A percentile compares a stretch with the other conserved stretches of the same genome.
Evolutionary conservation across 2,329 filamentous ascomycete genomes (phyloP).

Genomic region (Apiospora phragmitis): DNA sequence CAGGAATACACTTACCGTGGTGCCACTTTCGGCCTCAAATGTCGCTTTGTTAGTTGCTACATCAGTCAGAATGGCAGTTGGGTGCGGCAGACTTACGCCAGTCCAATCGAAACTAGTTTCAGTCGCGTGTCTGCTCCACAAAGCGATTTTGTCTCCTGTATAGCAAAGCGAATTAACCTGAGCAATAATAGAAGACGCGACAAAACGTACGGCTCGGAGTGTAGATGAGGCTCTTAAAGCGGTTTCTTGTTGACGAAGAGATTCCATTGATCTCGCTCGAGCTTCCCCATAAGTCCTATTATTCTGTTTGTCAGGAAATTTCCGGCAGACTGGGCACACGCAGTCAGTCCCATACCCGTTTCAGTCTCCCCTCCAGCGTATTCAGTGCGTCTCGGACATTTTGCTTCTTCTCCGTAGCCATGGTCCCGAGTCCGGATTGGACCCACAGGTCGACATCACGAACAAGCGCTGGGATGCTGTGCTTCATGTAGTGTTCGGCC

Average conservation of each 20-base stretch:
- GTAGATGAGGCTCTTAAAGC: neutral
- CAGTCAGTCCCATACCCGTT: conserved; percentile 12
- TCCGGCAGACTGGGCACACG: too few relatives aligned
- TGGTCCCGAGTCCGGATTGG: conserved; percentile 39
- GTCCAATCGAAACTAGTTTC: neutral
- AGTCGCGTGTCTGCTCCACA: neutral
- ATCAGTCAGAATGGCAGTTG: neutral
- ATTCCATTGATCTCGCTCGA: neutral
- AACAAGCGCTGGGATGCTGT: conserved; percentile 42
- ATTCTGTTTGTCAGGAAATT: neutral
- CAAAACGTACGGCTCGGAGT: neutral
- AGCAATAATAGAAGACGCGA: accelerated
- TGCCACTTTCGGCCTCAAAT: neutral
- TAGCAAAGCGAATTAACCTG: neutral
- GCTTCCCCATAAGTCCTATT: neutral
- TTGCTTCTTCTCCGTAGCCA: conserved; percentile 37
- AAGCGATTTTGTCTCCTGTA: neutral
- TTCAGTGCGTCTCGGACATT: conserved; percentile 33
- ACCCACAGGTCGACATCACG: conserved; percentile 45
- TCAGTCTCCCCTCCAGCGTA: conserved; percentile 29
- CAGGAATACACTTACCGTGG: neutral
- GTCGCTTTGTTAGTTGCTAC: neutral
- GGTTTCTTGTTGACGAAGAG: neutral
- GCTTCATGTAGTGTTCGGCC: conserved; percentile 37
- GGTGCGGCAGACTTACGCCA: neutral